Evolutionary conservation across 306 rosid species (phyloP).

Genomic region (Geum urbanum): DNA sequence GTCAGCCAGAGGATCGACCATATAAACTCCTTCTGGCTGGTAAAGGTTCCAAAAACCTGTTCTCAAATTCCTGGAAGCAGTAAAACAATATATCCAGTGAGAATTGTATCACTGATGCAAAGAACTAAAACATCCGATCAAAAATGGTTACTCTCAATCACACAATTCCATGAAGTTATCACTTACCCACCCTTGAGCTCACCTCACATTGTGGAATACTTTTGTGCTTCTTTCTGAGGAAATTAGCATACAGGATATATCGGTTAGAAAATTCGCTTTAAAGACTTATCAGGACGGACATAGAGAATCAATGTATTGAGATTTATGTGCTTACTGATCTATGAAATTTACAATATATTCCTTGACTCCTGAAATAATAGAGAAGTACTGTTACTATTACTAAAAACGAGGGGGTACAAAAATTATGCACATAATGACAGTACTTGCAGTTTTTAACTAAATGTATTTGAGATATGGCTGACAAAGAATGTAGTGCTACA

Average conservation of each 20-base stretch:
- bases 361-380: conserved; percentile 60
- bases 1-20: conserved; percentile 66
- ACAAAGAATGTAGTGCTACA: conserved; percentile 8
- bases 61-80: conserved; percentile 59
- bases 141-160: conserved; percentile 4
- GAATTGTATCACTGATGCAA: conserved; percentile 3
- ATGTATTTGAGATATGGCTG: background rate
- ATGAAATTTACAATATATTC: conserved; percentile 77
- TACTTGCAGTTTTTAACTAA: background rate
- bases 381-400: conserved; percentile 20
- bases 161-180: conserved; percentile 16
- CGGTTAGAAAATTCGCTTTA: background rate
- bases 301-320: conserved; percentile 18
- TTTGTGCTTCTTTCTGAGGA: conserved; percentile 66
- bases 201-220: conserved; percentile 60
- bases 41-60: conserved; percentile 57
- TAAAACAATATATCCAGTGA: conserved; percentile 6
- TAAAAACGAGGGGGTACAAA: conserved; percentile 17
- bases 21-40: conserved; percentile 69
- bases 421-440: background rate
- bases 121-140: conserved; percentile 12
- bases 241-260: conserved; percentile 17
- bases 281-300: conserved; percentile 8
- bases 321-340: conserved; percentile 53
- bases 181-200: conserved; percentile 94